These are phyloP conservation scores for Diaporthe nobilis DNA, from an alignment of 2,329 filamentous ascomycete species.

Conservation along the genomic window DNA sequence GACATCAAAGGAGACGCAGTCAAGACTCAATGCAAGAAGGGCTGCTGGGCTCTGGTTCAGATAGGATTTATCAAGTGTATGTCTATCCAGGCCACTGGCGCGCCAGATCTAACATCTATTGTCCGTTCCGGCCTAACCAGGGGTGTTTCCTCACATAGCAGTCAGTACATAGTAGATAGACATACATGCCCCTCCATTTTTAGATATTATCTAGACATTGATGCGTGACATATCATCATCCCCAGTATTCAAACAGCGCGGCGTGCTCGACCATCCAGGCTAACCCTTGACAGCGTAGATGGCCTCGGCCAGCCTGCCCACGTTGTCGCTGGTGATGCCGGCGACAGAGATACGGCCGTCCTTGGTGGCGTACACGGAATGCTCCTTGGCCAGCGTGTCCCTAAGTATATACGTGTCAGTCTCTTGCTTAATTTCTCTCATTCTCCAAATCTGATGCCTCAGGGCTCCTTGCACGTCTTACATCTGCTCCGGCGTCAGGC, in stretches of 20 bases:
- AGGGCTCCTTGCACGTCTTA: neutral
- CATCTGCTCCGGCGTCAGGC: conserved; percentile 92
- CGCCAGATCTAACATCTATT: conserved; percentile 14
- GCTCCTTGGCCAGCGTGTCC: conserved; percentile 88
- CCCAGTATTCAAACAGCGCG: neutral
- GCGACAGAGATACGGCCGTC: conserved; percentile 90
- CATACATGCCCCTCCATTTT: neutral
- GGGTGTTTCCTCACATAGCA: neutral
- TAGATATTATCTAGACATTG: conserved; percentile 1
- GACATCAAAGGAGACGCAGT: neutral
- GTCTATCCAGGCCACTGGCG: neutral
- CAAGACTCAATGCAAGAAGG: neutral
- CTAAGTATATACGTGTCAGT: neutral
- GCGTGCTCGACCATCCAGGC: neutral
- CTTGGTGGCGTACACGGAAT: conserved; percentile 98
- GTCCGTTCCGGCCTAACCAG: neutral
- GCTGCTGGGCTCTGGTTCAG: neutral
- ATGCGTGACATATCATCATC: neutral
- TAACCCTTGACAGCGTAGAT: conserved; percentile 88
- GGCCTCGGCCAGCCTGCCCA: conserved; percentile 83
- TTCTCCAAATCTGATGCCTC: neutral
- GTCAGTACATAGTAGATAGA: neutral
- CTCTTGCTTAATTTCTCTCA: neutral
- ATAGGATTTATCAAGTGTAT: neutral
- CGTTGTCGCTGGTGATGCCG: conserved; percentile 85